A percentile compares a stretch with the other conserved stretches of the same genome.
Conservation (phyloP, 495 filamentous ascomycete genomes). For the Diplogelasinospora grovesii region DNA sequence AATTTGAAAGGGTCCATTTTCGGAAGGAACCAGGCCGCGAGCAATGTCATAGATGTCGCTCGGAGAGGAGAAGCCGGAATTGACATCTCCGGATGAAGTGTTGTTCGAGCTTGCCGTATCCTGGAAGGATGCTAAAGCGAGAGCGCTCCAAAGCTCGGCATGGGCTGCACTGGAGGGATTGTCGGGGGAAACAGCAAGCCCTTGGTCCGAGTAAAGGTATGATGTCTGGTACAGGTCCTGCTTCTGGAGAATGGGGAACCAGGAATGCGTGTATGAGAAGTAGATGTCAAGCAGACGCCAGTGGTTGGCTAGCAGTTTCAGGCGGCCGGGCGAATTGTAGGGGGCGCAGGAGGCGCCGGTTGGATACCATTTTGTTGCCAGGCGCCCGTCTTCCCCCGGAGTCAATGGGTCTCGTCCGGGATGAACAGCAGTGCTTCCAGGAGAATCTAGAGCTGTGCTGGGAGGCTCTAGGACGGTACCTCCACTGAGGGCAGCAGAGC, state of each 20-base stretch:
- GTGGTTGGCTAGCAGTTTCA: slow-evolving; percentile 52
- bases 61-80: slow-evolving; percentile 5
- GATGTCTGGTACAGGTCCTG: slow-evolving; percentile 51
- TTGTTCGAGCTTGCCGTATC: slow-evolving; percentile 33
- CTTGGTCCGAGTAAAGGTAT: slow-evolving; percentile 35
- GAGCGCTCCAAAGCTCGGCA: slow-evolving; percentile 57
- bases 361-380: too few relatives aligned
- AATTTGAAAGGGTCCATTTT: slow-evolving; percentile 49
- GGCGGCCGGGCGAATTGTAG: slow-evolving; percentile 1
- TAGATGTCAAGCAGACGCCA: slow-evolving; percentile 64
- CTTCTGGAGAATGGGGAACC: slow-evolving; percentile 67
- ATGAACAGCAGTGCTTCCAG: slow-evolving; percentile 4
- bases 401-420: too few relatives aligned
- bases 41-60: slow-evolving; percentile 51
- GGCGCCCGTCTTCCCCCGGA: too few relatives aligned
- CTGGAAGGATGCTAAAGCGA: slow-evolving; percentile 48
- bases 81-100: background rate
- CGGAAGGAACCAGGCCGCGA: slow-evolving; percentile 52
- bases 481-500: background rate
- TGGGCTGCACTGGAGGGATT: slow-evolving; percentile 48
- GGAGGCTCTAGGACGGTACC: background rate
- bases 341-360: background rate
- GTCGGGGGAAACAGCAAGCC: slow-evolving; percentile 13
- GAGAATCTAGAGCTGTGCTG: too few relatives aligned
- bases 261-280: slow-evolving; percentile 65